phyloP scores from a whole-genome alignment of 2,329 filamentous ascomycete genomes.

The Thielaviopsis punctulata region DNA sequence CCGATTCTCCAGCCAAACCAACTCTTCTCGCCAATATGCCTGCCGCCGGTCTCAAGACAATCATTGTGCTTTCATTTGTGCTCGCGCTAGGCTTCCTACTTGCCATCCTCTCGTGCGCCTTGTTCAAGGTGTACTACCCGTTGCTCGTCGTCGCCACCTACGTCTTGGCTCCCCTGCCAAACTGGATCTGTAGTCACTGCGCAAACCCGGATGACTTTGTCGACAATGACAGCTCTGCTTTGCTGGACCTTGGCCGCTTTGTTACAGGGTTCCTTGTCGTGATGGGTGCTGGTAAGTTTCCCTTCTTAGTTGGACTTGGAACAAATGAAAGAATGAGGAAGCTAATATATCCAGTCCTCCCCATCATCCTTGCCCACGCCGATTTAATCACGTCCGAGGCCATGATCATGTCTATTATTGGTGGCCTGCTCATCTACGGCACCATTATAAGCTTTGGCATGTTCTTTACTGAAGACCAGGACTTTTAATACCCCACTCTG shows the following conservation, averaged over 20 bases:
- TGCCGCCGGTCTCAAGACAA: constrained; percentile 91
- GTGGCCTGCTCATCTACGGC: constrained; percentile 86
- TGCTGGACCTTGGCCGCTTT: constrained; percentile 89
- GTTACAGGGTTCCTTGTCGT: constrained; percentile 88
- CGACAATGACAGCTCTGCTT: constrained; percentile 60
- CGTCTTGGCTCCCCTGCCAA: constrained; percentile 80
- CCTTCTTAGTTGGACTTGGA: background rate
- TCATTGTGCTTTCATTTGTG: constrained; percentile 97
- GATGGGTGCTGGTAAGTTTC: constrained; percentile 79
- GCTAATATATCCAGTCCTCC: constrained; percentile 47
- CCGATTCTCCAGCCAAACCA: background rate
- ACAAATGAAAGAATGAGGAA: background rate
- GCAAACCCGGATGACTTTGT: constrained; percentile 93
- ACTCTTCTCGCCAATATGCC: constrained; percentile 29
- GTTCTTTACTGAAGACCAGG: constrained; percentile 96
- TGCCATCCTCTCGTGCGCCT: constrained; percentile 90
- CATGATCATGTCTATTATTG: constrained; percentile 88
- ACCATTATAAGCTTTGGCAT: constrained; percentile 96
- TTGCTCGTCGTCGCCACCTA: constrained; percentile 93
- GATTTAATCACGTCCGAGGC: constrained; percentile 66
- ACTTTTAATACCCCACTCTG: constrained; percentile 46
- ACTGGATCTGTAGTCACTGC: constrained; percentile 85
- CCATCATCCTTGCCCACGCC: constrained; percentile 73
- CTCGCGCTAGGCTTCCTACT: constrained; percentile 97
- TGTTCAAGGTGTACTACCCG: constrained; percentile 89